Conservation (phyloP, 345 rosid species). For the Populus tremula region DNA sequence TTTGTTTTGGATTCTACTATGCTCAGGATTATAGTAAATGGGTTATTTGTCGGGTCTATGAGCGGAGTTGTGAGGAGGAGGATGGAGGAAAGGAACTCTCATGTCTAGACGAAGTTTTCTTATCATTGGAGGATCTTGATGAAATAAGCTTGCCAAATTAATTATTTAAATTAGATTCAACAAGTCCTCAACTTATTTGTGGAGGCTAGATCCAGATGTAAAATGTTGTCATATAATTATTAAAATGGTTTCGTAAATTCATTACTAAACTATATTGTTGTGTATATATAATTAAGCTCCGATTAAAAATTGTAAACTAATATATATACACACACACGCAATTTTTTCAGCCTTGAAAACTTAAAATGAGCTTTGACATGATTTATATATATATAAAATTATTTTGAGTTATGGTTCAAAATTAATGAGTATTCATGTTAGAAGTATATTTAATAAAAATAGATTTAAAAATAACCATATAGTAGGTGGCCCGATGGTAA, state of each 20-base stretch:
- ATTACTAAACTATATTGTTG: too few relatives aligned
- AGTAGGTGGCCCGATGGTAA: rapidly evolving
- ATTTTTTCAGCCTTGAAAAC: too few relatives aligned
- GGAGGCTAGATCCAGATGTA: background rate
- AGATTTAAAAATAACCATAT: too few relatives aligned
- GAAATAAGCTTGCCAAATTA: conserved; percentile 79
- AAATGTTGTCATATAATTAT: background rate
- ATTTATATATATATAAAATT: too few relatives aligned
- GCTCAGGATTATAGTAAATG: conserved; percentile 77
- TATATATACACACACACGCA: too few relatives aligned
- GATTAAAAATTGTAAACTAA: too few relatives aligned
- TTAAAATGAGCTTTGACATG: too few relatives aligned
- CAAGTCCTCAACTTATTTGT: background rate
- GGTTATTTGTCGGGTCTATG: conserved; percentile 87
- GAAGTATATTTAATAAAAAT: too few relatives aligned
- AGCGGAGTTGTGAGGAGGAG: conserved; percentile 45
- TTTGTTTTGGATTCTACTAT: background rate
- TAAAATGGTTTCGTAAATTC: background rate
- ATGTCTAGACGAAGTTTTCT: conserved; percentile 88
- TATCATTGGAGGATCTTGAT: conserved; percentile 88
- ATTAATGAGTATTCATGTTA: too few relatives aligned
- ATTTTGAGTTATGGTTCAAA: too few relatives aligned
- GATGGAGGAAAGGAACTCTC: conserved; percentile 70
- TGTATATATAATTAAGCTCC: too few relatives aligned
- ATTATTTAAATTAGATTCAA: background rate